Evolutionary conservation across 2,329 filamentous ascomycete species (phyloP), one percentile per base, ranked within the genome.

Genomic region (Chaetoscypha palmicola): DNA sequence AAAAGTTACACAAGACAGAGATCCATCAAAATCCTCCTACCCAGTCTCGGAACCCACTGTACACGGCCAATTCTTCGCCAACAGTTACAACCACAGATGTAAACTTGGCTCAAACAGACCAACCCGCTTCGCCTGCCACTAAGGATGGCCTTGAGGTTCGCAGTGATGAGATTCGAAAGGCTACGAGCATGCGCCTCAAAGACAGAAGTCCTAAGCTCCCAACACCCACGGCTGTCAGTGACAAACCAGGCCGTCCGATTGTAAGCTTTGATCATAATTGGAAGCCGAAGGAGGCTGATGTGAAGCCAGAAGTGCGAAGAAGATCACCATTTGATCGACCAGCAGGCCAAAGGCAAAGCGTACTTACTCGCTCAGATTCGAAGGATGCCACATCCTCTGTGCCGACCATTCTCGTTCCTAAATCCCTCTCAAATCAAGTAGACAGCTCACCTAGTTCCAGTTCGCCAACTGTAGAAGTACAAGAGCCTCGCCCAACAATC

Each of bases 241-340:
- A 96, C 68, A 85, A 77, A 61, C 84, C 86, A 57, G 88, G 88
- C 57, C 81, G 91, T 62, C 91, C 91, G 51, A 97, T 97, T 72
- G 91, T 97, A 73, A 97, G 91, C 75, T 97, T 97, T 74, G 78
- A 94, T 67, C 77, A 77, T 59, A 77, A 83, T 62, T 95, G 87
- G 81, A 84, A 80, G 72, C 76, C 80, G 61, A 73, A 56, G 41
- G 57, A 62, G 59, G 58, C 84, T 73, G 83, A 88, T 78, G 67
- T 77, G 69, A 84, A 82, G 66, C 70, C 76, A 68, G 71, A 73
- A 64, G 69, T 54, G 47, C 56, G 55, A 58, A 59, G 54, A 57
- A 52, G 58, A 58, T 57, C 56, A 34, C 53, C 52, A 33, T 57
- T 58, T 41, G 56, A 59, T 46, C 48, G 53, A 14, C 37, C 50